A percentile compares a stretch with the other conserved stretches of the same genome.
Evolutionary conservation across 345 rosid species (phyloP).

Genomic region (Durio zibethinus): DNA sequence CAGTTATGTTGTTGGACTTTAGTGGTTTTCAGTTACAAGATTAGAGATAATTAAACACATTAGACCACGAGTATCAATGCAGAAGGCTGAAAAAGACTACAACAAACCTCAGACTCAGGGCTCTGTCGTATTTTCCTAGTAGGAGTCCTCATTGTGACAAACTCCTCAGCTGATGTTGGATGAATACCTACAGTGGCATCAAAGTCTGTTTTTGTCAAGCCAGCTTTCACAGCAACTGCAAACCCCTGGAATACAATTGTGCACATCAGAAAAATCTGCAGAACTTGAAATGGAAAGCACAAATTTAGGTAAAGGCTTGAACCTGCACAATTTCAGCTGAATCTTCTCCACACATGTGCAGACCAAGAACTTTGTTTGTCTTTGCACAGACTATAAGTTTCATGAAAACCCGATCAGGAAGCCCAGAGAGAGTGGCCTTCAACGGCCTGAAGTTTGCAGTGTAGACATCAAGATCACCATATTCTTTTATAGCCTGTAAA

Average conservation of each 20-base stretch:
- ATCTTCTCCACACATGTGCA: constrained; percentile 95
- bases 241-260: constrained; percentile 54
- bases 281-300: not conserved
- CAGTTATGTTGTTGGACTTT: not conserved
- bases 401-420: constrained; percentile 85
- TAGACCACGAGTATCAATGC: not conserved
- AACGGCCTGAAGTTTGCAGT: constrained; percentile 88
- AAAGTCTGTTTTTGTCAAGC: constrained; percentile 82
- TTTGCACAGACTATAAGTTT: constrained; percentile 82
- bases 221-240: constrained; percentile 92
- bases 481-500: constrained; percentile 71
- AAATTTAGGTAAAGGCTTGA: constrained; percentile 9
- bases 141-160: constrained; percentile 88
- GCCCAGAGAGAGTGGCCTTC: constrained; percentile 92
- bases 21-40: not conserved
- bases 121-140: constrained; percentile 62
- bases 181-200: constrained; percentile 91
- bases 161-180: constrained; percentile 89
- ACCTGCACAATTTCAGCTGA: constrained; percentile 89
- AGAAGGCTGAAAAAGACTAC: constrained; percentile 6
- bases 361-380: constrained; percentile 66
- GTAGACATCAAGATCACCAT: constrained; percentile 76
- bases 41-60: not conserved
- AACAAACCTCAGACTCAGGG: constrained; percentile 65
- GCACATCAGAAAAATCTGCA: constrained; percentile 2